Evolutionary conservation across 306 rosid genomes (phyloP).

Genomic region (Dalbergia cochinchinensis): DNA sequence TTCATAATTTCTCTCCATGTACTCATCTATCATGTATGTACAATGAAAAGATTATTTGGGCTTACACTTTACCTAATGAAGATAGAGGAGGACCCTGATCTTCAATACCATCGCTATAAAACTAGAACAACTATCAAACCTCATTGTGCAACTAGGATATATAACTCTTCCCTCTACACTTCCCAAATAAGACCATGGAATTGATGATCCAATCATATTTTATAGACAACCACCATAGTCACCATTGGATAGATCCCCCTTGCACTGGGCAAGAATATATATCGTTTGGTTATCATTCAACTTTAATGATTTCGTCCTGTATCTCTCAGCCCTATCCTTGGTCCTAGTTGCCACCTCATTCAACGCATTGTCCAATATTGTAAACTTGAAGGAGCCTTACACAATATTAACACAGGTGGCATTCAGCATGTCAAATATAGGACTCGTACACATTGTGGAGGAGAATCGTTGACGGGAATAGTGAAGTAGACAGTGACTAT

Average conservation of each 20-base stretch:
- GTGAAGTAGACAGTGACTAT: conserved; percentile 33
- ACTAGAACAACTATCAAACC: conserved; percentile 17
- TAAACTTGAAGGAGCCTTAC: not conserved
- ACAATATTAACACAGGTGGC: not conserved
- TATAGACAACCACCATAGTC: not conserved
- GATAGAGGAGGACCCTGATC: too few relatives aligned
- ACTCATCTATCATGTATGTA: too few relatives aligned
- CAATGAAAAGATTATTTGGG: too few relatives aligned
- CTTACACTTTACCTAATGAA: too few relatives aligned
- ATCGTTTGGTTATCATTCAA: not conserved
- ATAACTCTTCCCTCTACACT: too few relatives aligned
- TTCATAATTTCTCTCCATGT: too few relatives aligned
- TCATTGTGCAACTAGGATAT: not conserved
- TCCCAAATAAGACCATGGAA: too few relatives aligned
- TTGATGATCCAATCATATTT: too few relatives aligned
- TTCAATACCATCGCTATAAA: not conserved
- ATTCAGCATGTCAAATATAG: conserved; percentile 4
- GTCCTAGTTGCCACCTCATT: not conserved
- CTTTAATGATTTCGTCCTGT: not conserved
- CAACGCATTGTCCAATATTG: not conserved
- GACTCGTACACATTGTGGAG: not conserved
- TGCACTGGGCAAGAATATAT: not conserved
- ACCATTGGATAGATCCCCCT: not conserved
- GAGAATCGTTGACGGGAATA: conserved; percentile 29
- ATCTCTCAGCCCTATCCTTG: not conserved